Evolutionary conservation across 116 monocot genomes (phyloP).

Genomic region (Phalaenopsis hybrid): DNA sequence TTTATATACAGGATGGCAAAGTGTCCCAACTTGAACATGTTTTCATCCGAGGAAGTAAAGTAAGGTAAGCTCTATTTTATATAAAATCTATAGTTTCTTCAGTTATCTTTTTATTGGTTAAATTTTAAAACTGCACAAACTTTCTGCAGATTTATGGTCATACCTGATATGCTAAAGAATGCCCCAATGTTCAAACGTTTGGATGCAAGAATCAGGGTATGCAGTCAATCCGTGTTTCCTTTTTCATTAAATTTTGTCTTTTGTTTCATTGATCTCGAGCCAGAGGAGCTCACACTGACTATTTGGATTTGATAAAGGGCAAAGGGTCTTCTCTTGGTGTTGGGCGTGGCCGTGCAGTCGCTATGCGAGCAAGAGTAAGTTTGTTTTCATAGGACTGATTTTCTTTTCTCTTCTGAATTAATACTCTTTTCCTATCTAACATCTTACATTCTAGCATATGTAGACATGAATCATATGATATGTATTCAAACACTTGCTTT

Average conservation of each 20-base stretch:
- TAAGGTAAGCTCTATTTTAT: slow-evolving; percentile 45
- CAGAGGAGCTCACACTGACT: not conserved
- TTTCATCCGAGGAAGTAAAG: slow-evolving; percentile 97
- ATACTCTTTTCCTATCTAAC: not conserved
- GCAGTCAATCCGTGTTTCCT: not conserved
- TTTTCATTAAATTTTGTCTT: not conserved
- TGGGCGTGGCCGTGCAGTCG: slow-evolving; percentile 80
- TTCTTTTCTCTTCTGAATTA: not conserved
- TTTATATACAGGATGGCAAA: slow-evolving; percentile 68
- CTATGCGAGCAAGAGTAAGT: slow-evolving; percentile 75
- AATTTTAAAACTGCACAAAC: slow-evolving; percentile 2
- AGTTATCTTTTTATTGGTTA: not conserved
- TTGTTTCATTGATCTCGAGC: not conserved
- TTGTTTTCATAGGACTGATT: not conserved
- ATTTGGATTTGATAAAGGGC: slow-evolving; percentile 33
- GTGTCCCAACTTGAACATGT: slow-evolving; percentile 96
- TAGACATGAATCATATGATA: not conserved
- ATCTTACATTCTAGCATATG: not conserved
- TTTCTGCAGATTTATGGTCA: slow-evolving; percentile 83
- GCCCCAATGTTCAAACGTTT: slow-evolving; percentile 97
- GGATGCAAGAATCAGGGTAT: slow-evolving; percentile 91
- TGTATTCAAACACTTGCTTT: not conserved
- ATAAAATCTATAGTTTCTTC: not conserved
- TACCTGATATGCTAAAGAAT: slow-evolving; percentile 98
- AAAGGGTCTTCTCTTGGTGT: slow-evolving; percentile 78